Base-by-base conservation (phyloP, 345 rosid species). In the Trapa incisa region DNA sequence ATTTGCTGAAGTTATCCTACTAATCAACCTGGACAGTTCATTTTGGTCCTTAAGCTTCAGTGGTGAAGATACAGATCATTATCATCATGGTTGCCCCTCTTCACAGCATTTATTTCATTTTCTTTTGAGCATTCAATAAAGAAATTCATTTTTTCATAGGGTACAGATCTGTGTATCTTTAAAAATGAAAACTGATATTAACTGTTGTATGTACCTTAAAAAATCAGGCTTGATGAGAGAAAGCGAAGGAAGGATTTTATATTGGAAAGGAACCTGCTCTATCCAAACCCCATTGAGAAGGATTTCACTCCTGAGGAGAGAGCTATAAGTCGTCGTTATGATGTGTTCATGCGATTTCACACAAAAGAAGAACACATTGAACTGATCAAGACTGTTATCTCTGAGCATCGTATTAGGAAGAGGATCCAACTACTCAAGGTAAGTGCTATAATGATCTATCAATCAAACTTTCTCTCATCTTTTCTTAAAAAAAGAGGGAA, bases 341-440 rank as follows among this genome's bases (percentile, higher is more conserved):
- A 94, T 63, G 83, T 83, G 69, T 89, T 83, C 78, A 94, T 94
- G 96, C 89, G 94, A 41, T 91, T 91, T 70, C 96, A 85, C 79
- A 86, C 96, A 8, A 94, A 94, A 79, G 96, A 91, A 74, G 97
- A 91, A 75, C 93, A 94, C 14, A 90, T 89, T 0, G 96, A 86
- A 47, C 74, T 94, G 80, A 88, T 94, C 76, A 85, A 79, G 72
- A 83, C 81, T 56, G 83, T 89, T 58, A 71, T 91, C 6, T 62
- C 79, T 5, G 99, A 94, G 86, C 88, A 84, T 70, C 85, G 96
- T 61, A 85, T 83, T 67, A 74, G 79, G 78, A 87, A 80, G 77
- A 87, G 87, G 73, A 82, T 94, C 48, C 83, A 83, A 77, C 90
- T 86, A 74, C 86, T 94, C 37, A 87, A 87, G 86, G 99, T 89